Evolutionary conservation across 352 stramenopile genomes (phyloP).

Genomic region (Hyaloperonospora brassicae): DNA sequence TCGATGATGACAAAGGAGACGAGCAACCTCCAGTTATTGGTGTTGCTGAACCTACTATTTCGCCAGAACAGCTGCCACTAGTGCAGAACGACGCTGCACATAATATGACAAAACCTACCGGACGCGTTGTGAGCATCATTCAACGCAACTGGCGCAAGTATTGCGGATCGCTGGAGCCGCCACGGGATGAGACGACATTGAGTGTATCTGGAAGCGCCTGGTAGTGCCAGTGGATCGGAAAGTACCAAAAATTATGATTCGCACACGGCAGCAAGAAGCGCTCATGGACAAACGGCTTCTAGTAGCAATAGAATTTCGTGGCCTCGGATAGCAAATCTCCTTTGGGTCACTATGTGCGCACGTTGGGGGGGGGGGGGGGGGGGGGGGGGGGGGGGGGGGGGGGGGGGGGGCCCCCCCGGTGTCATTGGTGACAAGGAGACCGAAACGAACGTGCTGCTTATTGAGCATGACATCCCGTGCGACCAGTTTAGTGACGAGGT

Average conservation of each 20-base stretch:
- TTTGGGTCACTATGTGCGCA: slow-evolving; percentile 94
- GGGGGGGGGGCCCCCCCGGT: too few species aligned
- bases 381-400: too few species aligned
- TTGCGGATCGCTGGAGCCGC: slow-evolving; percentile 88
- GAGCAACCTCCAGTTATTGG: slow-evolving; percentile 28
- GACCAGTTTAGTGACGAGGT: slow-evolving; percentile 80
- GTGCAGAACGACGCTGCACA: slow-evolving; percentile 44
- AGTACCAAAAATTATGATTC: slow-evolving; percentile 91
- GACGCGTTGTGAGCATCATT: slow-evolving; percentile 87
- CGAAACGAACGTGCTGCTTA: slow-evolving; percentile 92
- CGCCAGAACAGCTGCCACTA: slow-evolving; percentile 49
- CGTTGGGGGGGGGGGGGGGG: too few species aligned
- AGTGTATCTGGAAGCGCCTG: slow-evolving; percentile 45
- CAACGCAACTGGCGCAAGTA: slow-evolving; percentile 91
- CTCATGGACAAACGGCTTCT: slow-evolving; percentile 92
- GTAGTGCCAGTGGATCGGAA: slow-evolving; percentile 85
- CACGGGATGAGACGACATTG: slow-evolving; percentile 33
- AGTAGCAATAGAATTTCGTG: slow-evolving; percentile 94
- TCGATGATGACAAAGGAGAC: slow-evolving; percentile 35
- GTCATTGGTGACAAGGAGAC: slow-evolving; percentile 94
- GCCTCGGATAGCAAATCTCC: slow-evolving; percentile 84
- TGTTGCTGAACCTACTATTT: slow-evolving; percentile 59
- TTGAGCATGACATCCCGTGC: slow-evolving; percentile 95
- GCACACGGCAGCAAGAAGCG: slow-evolving; percentile 85
- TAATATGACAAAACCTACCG: slow-evolving; percentile 61